Percentiles rank a stretch among this genome's conserved stretches.
Conservation (phyloP, 805 yeast species). For the Candida multigemmis region DNA sequence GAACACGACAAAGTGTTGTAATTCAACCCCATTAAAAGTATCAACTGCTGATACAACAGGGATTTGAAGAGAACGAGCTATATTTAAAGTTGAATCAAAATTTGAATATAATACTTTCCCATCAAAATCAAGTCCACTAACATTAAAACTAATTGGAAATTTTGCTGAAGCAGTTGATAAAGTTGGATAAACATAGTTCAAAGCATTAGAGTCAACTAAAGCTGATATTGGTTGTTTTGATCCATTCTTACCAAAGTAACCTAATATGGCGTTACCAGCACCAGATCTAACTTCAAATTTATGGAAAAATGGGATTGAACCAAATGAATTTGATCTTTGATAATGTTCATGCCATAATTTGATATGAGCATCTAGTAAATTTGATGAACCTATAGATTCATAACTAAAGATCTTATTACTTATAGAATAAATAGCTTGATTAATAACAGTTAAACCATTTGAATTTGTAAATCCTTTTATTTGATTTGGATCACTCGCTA, state of each 20-base stretch:
- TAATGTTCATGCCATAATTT: slow-evolving; percentile 49
- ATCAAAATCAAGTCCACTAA: slow-evolving; percentile 72
- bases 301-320: slow-evolving; percentile 53
- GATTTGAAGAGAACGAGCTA: slow-evolving; percentile 54
- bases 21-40: slow-evolving; percentile 39
- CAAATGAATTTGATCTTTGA: slow-evolving; percentile 41
- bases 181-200: slow-evolving; percentile 59
- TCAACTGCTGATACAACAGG: slow-evolving; percentile 65
- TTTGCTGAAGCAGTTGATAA: slow-evolving; percentile 26
- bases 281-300: slow-evolving; percentile 72
- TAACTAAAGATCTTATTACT: slow-evolving; percentile 57
- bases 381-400: slow-evolving; percentile 54
- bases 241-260: slow-evolving; percentile 41
- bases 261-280: slow-evolving; percentile 72
- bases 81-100: slow-evolving; percentile 49
- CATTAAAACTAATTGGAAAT: slow-evolving; percentile 59
- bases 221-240: slow-evolving; percentile 32
- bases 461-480: slow-evolving; percentile 42
- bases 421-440: slow-evolving; percentile 44
- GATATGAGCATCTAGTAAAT: slow-evolving; percentile 51
- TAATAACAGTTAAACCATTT: slow-evolving; percentile 45
- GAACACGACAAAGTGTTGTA: slow-evolving; percentile 58
- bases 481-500: slow-evolving; percentile 46
- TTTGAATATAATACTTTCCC: slow-evolving; percentile 51
- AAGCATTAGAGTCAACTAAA: slow-evolving; percentile 58